Conservation (phyloP, 2,329 filamentous ascomycete genomes). For the Decorospora gaudefroyi region DNA sequence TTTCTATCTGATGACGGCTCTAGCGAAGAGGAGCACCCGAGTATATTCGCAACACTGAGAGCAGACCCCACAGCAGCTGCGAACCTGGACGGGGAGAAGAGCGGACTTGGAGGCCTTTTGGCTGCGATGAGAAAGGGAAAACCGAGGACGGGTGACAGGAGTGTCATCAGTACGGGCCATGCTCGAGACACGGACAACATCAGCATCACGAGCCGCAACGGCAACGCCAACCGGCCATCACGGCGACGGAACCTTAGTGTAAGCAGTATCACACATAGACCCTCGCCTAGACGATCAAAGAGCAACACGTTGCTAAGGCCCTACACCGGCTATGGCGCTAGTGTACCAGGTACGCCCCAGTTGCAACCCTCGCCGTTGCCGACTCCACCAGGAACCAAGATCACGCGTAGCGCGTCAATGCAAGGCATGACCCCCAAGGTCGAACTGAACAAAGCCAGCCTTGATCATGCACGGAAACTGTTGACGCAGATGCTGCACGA, state of each 20-base stretch:
- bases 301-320: constrained; percentile 59
- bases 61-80: constrained; percentile 63
- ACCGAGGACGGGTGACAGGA: constrained; percentile 73
- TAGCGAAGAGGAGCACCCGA: constrained; percentile 89
- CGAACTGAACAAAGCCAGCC: constrained; percentile 83
- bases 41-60: constrained; percentile 76
- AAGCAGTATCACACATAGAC: constrained; percentile 73
- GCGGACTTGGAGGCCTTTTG: constrained; percentile 72
- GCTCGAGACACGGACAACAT: constrained; percentile 66
- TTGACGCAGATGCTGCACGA: constrained; percentile 83
- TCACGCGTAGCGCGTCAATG: constrained; percentile 79
- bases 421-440: constrained; percentile 75
- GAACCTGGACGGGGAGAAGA: constrained; percentile 72
- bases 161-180: constrained; percentile 62
- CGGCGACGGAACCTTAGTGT: constrained; percentile 83
- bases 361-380: constrained; percentile 34
- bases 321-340: constrained; percentile 48
- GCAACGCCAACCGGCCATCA: constrained; percentile 65
- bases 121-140: constrained; percentile 76
- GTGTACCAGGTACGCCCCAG: constrained; percentile 25
- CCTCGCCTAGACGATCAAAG: constrained; percentile 69
- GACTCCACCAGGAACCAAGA: constrained; percentile 44
- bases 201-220: constrained; percentile 67
- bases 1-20: constrained; percentile 96
- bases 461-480: constrained; percentile 84